Conservation (phyloP, 129 eudicot genomes). For the Erigeron canadensis region DNA sequence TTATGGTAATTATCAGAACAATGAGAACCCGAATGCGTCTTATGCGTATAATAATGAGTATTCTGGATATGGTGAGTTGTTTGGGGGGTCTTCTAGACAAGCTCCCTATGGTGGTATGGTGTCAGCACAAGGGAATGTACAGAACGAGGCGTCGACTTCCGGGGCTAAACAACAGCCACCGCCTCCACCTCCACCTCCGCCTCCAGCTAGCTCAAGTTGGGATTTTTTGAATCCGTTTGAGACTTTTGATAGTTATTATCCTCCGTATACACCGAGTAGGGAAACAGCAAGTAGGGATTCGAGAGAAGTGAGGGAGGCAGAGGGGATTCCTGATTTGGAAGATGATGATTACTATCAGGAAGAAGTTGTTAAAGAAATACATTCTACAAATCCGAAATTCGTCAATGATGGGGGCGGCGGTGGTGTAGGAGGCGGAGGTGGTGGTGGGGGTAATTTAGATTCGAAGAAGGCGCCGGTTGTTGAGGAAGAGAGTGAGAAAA, state of each 20-base stretch:
- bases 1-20: constrained; percentile 26
- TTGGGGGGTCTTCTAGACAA: constrained; percentile 29
- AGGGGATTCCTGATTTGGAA: constrained; percentile 97
- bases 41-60: constrained; percentile 23
- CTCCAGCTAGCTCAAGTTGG: constrained; percentile 65
- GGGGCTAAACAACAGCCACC: constrained; percentile 46
- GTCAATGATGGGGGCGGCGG: constrained; percentile 38
- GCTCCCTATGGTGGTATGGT: constrained; percentile 24
- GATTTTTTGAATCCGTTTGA: constrained; percentile 83
- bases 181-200: constrained; percentile 82
- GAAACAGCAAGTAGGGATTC: constrained; percentile 64
- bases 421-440: constrained; percentile 8
- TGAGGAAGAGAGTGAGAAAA: constrained; percentile 47
- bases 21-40: constrained; percentile 1
- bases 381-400: constrained; percentile 53
- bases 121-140: constrained; percentile 29
- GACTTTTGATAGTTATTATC: constrained; percentile 56
- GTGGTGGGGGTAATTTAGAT: constrained; percentile 40
- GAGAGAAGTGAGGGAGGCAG: constrained; percentile 91
- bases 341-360: constrained; percentile 65
- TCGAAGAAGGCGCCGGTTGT: constrained; percentile 41
- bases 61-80: constrained; percentile 50
- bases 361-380: constrained; percentile 81
- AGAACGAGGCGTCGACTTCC: constrained; percentile 38
- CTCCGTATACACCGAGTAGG: constrained; percentile 75